Percentiles rank a stretch among this genome's conserved stretches.
phyloP scores from a whole-genome alignment of 1,284 basidiomycete genomes.

The Naganishia sp. region DNA sequence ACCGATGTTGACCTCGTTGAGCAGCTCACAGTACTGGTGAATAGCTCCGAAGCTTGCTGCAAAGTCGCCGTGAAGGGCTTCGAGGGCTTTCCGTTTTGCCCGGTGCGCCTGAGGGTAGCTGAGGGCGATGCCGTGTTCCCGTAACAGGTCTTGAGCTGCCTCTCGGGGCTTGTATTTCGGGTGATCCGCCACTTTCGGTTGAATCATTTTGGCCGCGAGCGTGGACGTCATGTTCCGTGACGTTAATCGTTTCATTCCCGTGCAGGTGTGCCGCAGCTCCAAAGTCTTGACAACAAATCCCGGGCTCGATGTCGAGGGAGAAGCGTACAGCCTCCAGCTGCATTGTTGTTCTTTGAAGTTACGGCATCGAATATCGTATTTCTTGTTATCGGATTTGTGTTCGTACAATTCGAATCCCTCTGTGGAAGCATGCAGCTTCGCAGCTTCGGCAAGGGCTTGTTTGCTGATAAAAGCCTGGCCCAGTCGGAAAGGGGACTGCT shows the following conservation, averaged over 20 bases:
- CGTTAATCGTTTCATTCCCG: neutral
- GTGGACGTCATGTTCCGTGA: conserved; percentile 6
- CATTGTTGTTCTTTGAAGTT: neutral
- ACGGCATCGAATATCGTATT: neutral
- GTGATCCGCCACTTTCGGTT: conserved; percentile 5
- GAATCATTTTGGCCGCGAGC: neutral
- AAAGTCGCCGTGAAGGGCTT: neutral
- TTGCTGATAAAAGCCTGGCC: neutral
- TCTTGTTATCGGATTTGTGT: neutral
- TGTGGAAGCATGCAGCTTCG: neutral
- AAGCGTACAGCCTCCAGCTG: neutral
- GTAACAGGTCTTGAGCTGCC: neutral
- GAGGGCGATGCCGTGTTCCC: neutral
- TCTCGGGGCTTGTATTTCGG: neutral
- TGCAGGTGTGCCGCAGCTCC: neutral
- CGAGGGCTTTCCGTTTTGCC: neutral
- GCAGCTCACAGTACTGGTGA: neutral
- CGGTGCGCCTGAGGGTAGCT: neutral
- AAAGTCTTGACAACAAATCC: neutral
- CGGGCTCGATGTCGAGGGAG: neutral
- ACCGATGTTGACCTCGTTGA: neutral
- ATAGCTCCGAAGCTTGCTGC: neutral
- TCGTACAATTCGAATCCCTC: neutral
- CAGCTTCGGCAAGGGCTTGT: neutral
- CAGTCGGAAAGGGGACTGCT: neutral